Conservation (phyloP, 768 basidiomycete genomes). For the Artomyces pyxidatus region DNA sequence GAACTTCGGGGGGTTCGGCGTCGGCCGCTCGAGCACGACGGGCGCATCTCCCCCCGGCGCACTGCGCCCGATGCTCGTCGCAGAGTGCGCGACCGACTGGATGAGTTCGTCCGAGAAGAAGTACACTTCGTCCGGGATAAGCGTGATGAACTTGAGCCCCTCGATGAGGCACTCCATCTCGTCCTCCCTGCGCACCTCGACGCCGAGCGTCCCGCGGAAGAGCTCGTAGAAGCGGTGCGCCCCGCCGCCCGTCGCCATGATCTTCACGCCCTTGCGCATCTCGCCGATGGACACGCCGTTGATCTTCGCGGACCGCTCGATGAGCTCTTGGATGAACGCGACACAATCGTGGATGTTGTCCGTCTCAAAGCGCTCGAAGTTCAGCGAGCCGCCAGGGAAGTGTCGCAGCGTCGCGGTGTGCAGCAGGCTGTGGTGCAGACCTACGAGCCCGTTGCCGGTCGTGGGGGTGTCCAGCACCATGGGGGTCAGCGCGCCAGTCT, state of each 20-base stretch:
- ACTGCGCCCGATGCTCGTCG: conserved; percentile 6
- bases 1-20: conserved; percentile 84
- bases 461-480: conserved; percentile 42
- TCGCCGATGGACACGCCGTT: conserved; percentile 85
- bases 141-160: conserved; percentile 91
- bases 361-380: conserved; percentile 97
- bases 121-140: conserved; percentile 96
- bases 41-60: conserved; percentile 8
- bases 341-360: conserved; percentile 79
- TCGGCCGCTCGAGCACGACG: conserved; percentile 64
- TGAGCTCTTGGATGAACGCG: conserved; percentile 79
- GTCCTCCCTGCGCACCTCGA: conserved; percentile 87
- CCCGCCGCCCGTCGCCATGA: conserved; percentile 97
- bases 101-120: conserved; percentile 98
- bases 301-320: conserved; percentile 73
- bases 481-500: conserved; percentile 77
- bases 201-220: conserved; percentile 62
- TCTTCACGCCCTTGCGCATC: conserved; percentile 86
- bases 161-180: conserved; percentile 99
- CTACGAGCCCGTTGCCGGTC: conserved; percentile 29
- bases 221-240: conserved; percentile 90
- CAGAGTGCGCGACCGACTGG: conserved; percentile 44
- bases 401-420: conserved; percentile 65
- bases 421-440: conserved; percentile 36
- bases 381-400: conserved; percentile 93